Conservation (phyloP, 192 early-diverging fungal species). For the Rhizophagus sp. region DNA sequence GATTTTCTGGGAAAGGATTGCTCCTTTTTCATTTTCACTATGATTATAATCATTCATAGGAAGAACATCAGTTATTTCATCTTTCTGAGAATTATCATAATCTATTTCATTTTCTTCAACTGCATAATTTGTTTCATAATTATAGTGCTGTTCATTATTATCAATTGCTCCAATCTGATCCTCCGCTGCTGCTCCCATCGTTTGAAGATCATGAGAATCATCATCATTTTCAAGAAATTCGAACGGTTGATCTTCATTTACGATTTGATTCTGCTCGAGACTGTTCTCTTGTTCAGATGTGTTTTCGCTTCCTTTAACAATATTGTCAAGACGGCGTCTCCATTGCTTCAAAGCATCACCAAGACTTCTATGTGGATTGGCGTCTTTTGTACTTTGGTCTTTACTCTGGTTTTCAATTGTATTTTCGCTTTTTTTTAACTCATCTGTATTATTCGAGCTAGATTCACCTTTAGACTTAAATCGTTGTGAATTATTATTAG, state of each 20-base stretch:
- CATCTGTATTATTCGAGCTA: conserved; percentile 43
- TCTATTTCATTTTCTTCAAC: conserved; percentile 57
- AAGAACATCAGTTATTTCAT: conserved; percentile 35
- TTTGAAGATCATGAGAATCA: conserved; percentile 70
- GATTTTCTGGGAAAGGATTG: conserved; percentile 42
- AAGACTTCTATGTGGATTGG: conserved; percentile 86
- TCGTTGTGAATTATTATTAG: not conserved
- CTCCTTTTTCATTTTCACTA: conserved; percentile 38
- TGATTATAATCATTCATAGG: conserved; percentile 40
- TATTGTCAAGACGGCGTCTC: conserved; percentile 79
- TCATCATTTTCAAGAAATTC: conserved; percentile 83
- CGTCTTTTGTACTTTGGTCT: conserved; percentile 44
- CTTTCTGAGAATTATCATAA: conserved; percentile 34
- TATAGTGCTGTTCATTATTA: conserved; percentile 55
- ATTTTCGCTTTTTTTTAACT: conserved; percentile 39
- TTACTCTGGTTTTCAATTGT: conserved; percentile 46
- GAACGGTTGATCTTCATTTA: conserved; percentile 61
- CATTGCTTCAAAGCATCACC: conserved; percentile 94
- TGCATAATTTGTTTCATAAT: conserved; percentile 39
- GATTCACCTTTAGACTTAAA: conserved; percentile 40
- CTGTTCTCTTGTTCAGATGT: conserved; percentile 37
- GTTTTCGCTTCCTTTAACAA: conserved; percentile 46
- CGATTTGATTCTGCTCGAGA: conserved; percentile 48
- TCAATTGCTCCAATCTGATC: conserved; percentile 72
- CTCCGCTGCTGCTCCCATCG: conserved; percentile 68